Evolutionary conservation across 768 basidiomycete genomes (phyloP).

Genomic region (Suillus occidentalis): DNA sequence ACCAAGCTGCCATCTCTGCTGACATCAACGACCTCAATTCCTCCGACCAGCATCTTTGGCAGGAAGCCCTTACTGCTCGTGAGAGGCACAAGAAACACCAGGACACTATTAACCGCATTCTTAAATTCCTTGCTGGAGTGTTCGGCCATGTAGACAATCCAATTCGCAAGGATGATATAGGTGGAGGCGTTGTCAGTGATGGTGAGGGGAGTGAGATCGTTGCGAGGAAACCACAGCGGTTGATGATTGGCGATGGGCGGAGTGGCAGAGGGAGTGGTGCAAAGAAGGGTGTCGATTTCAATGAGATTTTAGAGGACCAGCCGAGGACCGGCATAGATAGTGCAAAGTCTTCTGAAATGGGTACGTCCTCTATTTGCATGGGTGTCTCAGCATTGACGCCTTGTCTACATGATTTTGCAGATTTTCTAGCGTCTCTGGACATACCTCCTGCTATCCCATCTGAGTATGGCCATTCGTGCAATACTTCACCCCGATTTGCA

Average conservation of each 20-base stretch:
- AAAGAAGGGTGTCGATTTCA: constrained; percentile 35
- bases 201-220: constrained; percentile 23
- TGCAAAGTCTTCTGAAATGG: constrained; percentile 17
- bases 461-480: constrained; percentile 23
- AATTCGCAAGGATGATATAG: constrained; percentile 34
- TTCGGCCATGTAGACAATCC: constrained; percentile 62
- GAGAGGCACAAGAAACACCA: constrained; percentile 89
- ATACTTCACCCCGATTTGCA: constrained; percentile 24
- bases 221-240: constrained; percentile 48
- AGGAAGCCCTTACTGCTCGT: constrained; percentile 78
- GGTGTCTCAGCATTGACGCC: constrained; percentile 8
- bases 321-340: constrained; percentile 30
- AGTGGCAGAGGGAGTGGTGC: constrained; percentile 19
- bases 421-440: constrained; percentile 44
- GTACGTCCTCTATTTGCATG: constrained; percentile 9
- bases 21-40: constrained; percentile 88
- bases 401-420: constrained; percentile 27
- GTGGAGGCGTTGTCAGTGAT: constrained; percentile 35
- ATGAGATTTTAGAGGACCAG: constrained; percentile 41
- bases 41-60: constrained; percentile 90
- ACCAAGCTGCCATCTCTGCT: constrained; percentile 87
- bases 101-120: constrained; percentile 93
- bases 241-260: constrained; percentile 66
- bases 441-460: constrained; percentile 43
- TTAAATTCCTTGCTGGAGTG: constrained; percentile 91